Base-by-base conservation (phyloP, 2,329 filamentous ascomycete species). In the Epichloe gansuensis region DNA sequence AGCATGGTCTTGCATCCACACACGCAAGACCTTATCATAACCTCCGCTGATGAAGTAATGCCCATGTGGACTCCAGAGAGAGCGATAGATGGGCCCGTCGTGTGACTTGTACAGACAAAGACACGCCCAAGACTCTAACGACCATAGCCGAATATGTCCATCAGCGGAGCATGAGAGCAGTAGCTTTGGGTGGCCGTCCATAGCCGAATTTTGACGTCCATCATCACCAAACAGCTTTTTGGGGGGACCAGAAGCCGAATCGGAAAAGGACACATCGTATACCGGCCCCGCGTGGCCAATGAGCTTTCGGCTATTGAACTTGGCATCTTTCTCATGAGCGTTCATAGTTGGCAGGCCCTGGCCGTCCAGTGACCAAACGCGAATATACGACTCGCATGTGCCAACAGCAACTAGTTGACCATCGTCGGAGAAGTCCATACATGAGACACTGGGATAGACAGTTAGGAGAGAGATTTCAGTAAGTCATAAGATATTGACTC, bases 61-160 rank as follows among this genome's bases (percentile, higher is more conserved):
- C 0, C 93, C 93, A 52, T 89, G 90, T 0, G 93, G 93, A 4
- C 89, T 85, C 87, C 91, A 98, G 12, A 82, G 78, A 5, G 95
- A 77, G 58, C 91, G 85, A 78, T 89, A 93, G 5, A 96, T 84
- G 0, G 93, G 90, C 2, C 87, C 87, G 57, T 90, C 86, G 62
- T 97, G 93, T 2, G 88, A 89, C 63, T 91, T 94, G 74, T 96
- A 98, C 12, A 95, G 82, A 50, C 94, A 93, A 49, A 97, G 76
- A 59, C 89, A 95, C n/a, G 85, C 80, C 84, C 88, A 97, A 15
- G 87, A 81, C 59, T 96, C 89, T 3, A 97, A 72, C 12, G 87
- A 95, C 93, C 93, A 98, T 2, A 98, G 77, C 3, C 93, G 85
- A 57, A 97, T 79, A 2, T 89, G 89, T 53, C 86, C 85, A 63